Percentiles rank a stretch among this genome's conserved stretches.
These are phyloP conservation scores for Pyrrhoderma noxium DNA, from an alignment of 1,284 basidiomycete species.

Conservation along the genomic window DNA sequence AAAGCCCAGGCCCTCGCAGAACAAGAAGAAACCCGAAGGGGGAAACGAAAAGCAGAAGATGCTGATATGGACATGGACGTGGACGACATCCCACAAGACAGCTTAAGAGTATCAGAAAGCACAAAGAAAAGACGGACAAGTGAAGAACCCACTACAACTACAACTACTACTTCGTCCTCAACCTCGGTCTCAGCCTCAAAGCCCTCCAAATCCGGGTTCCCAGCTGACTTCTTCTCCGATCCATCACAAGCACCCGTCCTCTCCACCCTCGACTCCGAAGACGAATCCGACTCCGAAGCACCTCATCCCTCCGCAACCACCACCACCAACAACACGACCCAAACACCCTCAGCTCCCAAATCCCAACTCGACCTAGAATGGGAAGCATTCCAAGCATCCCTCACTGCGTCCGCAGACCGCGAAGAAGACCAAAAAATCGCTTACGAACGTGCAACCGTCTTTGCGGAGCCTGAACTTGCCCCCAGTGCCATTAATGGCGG, in stretches of 20 bases:
- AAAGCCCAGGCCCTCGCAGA: slow-evolving; percentile 26
- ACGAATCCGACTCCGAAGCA: slow-evolving; percentile 25
- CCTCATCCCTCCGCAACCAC: neutral
- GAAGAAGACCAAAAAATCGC: slow-evolving; percentile 34
- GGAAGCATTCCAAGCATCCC: slow-evolving; percentile 56
- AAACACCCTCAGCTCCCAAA: neutral
- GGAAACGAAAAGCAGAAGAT: slow-evolving; percentile 38
- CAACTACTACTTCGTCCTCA: neutral
- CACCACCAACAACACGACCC: neutral
- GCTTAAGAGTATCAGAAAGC: slow-evolving; percentile 11
- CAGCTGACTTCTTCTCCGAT: slow-evolving; percentile 75
- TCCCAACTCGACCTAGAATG: slow-evolving; percentile 23
- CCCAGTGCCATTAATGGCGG: slow-evolving; percentile 25
- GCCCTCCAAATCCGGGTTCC: too few relatives aligned
- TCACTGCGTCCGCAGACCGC: slow-evolving; percentile 32
- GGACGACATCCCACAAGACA: neutral
- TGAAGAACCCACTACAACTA: slow-evolving; percentile 3
- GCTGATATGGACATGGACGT: slow-evolving; percentile 18
- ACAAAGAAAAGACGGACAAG: slow-evolving; percentile 15
- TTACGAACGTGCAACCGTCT: slow-evolving; percentile 62
- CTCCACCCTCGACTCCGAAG: slow-evolving; percentile 32
- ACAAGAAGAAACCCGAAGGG: slow-evolving; percentile 24
- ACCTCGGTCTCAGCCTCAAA: neutral
- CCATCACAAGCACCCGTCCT: slow-evolving; percentile 45
- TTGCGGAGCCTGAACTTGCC: slow-evolving; percentile 57